Evolutionary conservation across 257 asterid species (phyloP).

Genomic region (Nicotiana noctiflora): DNA sequence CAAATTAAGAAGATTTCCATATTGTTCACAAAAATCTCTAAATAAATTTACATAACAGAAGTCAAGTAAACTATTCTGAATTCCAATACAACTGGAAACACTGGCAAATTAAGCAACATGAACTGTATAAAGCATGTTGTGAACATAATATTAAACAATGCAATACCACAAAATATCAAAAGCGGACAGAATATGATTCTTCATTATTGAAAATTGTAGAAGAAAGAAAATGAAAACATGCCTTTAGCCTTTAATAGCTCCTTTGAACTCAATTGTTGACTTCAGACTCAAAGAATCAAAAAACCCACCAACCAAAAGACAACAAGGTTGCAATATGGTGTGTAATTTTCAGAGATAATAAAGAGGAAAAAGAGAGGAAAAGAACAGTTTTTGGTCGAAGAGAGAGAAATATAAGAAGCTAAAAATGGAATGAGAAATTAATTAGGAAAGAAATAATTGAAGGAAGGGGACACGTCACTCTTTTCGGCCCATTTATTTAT

Average conservation of each 20-base stretch:
- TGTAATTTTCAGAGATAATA: background rate
- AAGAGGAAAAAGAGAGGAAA: background rate
- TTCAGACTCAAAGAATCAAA: background rate
- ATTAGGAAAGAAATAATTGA: constrained; percentile 17
- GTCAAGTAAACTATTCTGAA: background rate
- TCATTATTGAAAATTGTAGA: background rate
- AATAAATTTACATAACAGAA: background rate
- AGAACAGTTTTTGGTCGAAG: background rate
- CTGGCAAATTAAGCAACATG: background rate
- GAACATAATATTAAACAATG: constrained; percentile 1
- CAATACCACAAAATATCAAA: background rate
- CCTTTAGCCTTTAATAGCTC: constrained; percentile 13
- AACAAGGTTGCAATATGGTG: background rate
- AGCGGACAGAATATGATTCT: background rate
- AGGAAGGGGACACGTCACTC: constrained; percentile 32
- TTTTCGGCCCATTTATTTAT: constrained; percentile 5
- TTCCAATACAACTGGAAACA: background rate
- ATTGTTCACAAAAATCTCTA: no score
- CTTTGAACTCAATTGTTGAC: background rate
- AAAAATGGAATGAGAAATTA: background rate
- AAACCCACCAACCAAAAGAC: constrained; percentile 12
- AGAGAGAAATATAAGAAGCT: constrained; percentile 6
- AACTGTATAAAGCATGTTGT: background rate
- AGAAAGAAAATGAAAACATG: background rate
- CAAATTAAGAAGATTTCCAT: background rate